Percentiles rank a stretch among this genome's conserved stretches.
phyloP scores from a whole-genome alignment of 1,284 basidiomycete genomes.

The Cryptococcus floricola region DNA sequence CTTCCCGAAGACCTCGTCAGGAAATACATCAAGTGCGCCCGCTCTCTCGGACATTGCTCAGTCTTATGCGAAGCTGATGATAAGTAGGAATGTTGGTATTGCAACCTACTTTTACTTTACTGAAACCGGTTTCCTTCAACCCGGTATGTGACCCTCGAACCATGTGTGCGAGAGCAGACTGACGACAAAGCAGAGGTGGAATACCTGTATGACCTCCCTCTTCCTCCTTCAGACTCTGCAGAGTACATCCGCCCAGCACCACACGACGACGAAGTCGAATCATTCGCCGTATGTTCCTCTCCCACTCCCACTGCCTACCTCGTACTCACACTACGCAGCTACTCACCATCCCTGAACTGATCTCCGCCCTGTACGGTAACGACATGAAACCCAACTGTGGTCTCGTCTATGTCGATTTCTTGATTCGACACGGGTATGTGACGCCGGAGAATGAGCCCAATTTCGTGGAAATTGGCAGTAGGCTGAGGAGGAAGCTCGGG shows the following conservation, averaged over 20 bases:
- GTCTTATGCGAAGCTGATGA: slow-evolving; percentile 12
- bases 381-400: slow-evolving; percentile 59
- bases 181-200: slow-evolving; percentile 13
- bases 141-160: slow-evolving; percentile 44
- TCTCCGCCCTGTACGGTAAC: slow-evolving; percentile 49
- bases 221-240: slow-evolving; percentile 55
- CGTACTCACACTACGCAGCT: slow-evolving; percentile 22
- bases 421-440: slow-evolving; percentile 55
- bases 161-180: neutral
- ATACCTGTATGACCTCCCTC: slow-evolving; percentile 72
- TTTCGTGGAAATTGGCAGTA: slow-evolving; percentile 43
- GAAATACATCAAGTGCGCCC: slow-evolving; percentile 55
- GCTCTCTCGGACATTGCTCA: slow-evolving; percentile 42
- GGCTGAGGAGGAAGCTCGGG: slow-evolving; percentile 37
- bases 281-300: slow-evolving; percentile 47
- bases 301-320: neutral
- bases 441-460: slow-evolving; percentile 53
- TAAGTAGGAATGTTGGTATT: slow-evolving; percentile 29
- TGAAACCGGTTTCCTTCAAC: slow-evolving; percentile 71
- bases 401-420: slow-evolving; percentile 56
- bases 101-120: slow-evolving; percentile 59
- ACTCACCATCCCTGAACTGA: slow-evolving; percentile 39
- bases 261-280: slow-evolving; percentile 87
- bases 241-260: slow-evolving; percentile 62
- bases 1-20: slow-evolving; percentile 62